Base-by-base conservation (phyloP, 768 basidiomycete species). In the Lepiota venenata region DNA sequence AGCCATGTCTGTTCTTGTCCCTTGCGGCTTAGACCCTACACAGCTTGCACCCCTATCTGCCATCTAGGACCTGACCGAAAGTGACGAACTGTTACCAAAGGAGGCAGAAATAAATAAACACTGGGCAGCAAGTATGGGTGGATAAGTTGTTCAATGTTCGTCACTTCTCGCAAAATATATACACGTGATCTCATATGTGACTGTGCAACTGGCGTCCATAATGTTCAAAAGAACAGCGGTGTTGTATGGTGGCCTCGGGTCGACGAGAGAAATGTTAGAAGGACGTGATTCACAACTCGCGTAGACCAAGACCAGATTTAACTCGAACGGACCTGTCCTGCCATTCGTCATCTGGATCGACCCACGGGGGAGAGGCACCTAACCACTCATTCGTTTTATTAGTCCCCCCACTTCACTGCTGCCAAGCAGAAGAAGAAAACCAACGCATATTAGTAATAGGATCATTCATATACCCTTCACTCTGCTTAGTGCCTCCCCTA, bases 191-290 rank as follows among this genome's bases (percentile, higher is more conserved):
- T n/a, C n/a, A n/a, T n/a, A n/a, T n/a, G n/a, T n/a, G n/a, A n/a
- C n/a, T n/a, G n/a, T n/a, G n/a, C n/a, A 91, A 93, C 59, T 90
- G 88, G 2, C 87, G 74, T 2, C 89, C 89, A 60, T 81, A 87
- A 68, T 92, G 68, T 91, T 87, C 56, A 92, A 66, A 14, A 92
- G 66, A 27, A 87, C 77, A 0, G 86, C 89, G 3, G 78, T 70
- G 52, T 90, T 87, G 68, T 83, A 75, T 0, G 88, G 88, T 7
- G 79, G 63, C 3, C 61, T 63, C 0, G 88, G 86, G 63, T 88
- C 82, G 46, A 90, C 82, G 21, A 86, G 76, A 0, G 76, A 81
- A 21, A 91, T 62, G 2, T 80, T 81, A 16, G 88, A 81, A 7
- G 88, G 84, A 4, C 77, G 69, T 20, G 75, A 66, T 0, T 83